These are phyloP conservation scores for Rhypophila decipiens DNA, from an alignment of 495 filamentous ascomycete genomes.

Conservation along the genomic window DNA sequence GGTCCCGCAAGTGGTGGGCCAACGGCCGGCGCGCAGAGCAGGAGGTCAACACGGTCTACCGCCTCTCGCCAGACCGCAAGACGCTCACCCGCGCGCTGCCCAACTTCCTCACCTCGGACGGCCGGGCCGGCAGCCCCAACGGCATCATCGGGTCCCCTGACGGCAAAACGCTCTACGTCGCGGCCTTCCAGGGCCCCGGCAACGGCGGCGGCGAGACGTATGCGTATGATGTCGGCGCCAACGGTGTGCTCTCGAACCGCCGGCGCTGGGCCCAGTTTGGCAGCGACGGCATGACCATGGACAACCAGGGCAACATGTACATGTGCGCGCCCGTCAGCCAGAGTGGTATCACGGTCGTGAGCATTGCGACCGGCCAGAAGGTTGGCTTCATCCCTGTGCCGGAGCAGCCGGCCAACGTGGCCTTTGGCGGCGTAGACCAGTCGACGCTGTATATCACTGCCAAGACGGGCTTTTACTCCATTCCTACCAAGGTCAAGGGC, in stretches of 20 bases:
- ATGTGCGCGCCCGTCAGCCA: conserved; percentile 5
- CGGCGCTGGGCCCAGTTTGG: conserved; percentile 8
- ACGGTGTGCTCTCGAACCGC: conserved; percentile 10
- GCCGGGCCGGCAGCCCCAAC: conserved; percentile 11
- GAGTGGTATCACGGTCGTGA: conserved; percentile 10
- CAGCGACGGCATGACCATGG: conserved; percentile 14
- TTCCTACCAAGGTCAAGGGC: conserved; percentile 12
- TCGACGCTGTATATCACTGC: conserved; percentile 12
- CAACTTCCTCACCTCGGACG: conserved; percentile 8
- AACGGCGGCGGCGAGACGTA: conserved; percentile 9
- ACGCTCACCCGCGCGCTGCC: conserved; percentile 9
- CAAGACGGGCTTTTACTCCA: conserved; percentile 11
- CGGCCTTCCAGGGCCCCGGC: conserved; percentile 7
- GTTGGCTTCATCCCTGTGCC: conserved; percentile 10
- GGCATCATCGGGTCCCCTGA: conserved; percentile 10
- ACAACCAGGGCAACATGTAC: conserved; percentile 13
- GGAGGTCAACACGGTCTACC: conserved; percentile 13
- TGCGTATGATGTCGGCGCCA: conserved; percentile 10
- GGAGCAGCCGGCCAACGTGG: conserved; percentile 9
- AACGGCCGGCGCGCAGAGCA: conserved; percentile 2
- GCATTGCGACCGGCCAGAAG: conserved; percentile 11
- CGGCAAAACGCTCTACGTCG: conserved; percentile 13
- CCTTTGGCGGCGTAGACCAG: conserved; percentile 13
- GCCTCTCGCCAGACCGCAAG: conserved; percentile 12
- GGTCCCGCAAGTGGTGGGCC: conserved; percentile 13